These are phyloP conservation scores for Postia placenta DNA, from an alignment of 768 basidiomycete species.

Conservation along the genomic window DNA sequence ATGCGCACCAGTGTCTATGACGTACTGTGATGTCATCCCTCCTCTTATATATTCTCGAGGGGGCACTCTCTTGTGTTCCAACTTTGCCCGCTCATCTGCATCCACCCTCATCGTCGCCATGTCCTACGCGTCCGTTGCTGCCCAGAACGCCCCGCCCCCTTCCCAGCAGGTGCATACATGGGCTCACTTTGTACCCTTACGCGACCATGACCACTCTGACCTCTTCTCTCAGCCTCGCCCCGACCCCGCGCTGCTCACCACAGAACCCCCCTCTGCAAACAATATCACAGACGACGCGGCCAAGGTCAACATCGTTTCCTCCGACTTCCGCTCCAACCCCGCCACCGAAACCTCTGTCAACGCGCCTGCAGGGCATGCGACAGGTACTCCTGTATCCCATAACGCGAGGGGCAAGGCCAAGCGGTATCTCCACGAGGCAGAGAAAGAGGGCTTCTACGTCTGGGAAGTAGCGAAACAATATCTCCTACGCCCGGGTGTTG, in stretches of 20 bases:
- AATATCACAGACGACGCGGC: slow-evolving; percentile 37
- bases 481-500: slow-evolving; percentile 60
- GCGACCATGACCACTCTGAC: slow-evolving; percentile 5
- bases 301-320: slow-evolving; percentile 53
- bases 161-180: slow-evolving; percentile 33
- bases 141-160: slow-evolving; percentile 46
- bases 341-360: slow-evolving; percentile 28
- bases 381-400: slow-evolving; percentile 1
- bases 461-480: slow-evolving; percentile 47
- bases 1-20: slow-evolving; percentile 8
- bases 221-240: slow-evolving; percentile 46
- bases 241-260: slow-evolving; percentile 50
- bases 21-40: slow-evolving; percentile 20
- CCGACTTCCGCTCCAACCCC: slow-evolving; percentile 43
- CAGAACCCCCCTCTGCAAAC: slow-evolving; percentile 32
- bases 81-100: neutral
- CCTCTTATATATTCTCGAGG: slow-evolving; percentile 11
- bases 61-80: neutral
- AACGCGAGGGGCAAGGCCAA: slow-evolving; percentile 17
- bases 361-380: slow-evolving; percentile 18
- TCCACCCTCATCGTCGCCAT: slow-evolving; percentile 34
- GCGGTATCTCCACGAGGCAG: slow-evolving; percentile 31
- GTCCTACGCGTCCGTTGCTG: slow-evolving; percentile 71
- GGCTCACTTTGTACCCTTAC: slow-evolving; percentile 5
- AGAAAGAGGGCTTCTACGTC: slow-evolving; percentile 46